Percentiles rank a stretch among this genome's conserved stretches.
Evolutionary conservation across 257 asterid species (phyloP).

Genomic region (Galeopsis tetrahit): DNA sequence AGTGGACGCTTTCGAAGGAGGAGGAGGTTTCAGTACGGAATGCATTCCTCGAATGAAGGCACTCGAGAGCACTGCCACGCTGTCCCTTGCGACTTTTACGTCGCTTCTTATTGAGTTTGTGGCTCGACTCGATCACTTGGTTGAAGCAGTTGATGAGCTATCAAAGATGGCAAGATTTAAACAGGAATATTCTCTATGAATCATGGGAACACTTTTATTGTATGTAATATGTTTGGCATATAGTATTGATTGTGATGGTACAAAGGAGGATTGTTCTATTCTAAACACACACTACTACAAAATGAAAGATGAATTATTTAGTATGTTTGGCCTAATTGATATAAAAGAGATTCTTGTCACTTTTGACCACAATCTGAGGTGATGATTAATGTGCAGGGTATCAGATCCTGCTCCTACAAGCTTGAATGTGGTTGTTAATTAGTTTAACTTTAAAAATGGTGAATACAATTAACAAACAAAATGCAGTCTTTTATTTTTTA

Average conservation of each 20-base stretch:
- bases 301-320: slow-evolving; percentile 18
- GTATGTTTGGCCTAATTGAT: slow-evolving; percentile 4
- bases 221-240: not conserved
- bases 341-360: slow-evolving; percentile 15
- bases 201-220: not conserved
- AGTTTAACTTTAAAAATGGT: not conserved
- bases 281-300: not conserved
- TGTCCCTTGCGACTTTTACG: slow-evolving; percentile 67
- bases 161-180: slow-evolving; percentile 64
- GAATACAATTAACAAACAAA: not conserved
- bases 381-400: slow-evolving; percentile 22
- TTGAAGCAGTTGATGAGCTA: slow-evolving; percentile 67
- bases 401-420: slow-evolving; percentile 29
- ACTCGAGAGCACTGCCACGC: slow-evolving; percentile 57
- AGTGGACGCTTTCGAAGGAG: slow-evolving; percentile 58
- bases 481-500: no score
- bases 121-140: slow-evolving; percentile 75
- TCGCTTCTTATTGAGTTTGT: slow-evolving; percentile 68
- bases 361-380: slow-evolving; percentile 21
- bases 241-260: slow-evolving; percentile 26
- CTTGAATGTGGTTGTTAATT: slow-evolving; percentile 13
- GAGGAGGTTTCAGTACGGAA: slow-evolving; percentile 41
- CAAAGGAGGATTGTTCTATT: slow-evolving; percentile 23
- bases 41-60: slow-evolving; percentile 51
- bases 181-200: slow-evolving; percentile 34